A percentile compares a stretch with the other conserved stretches of the same genome.
Conservation (phyloP, 1,284 basidiomycete genomes). For the Thelephora terrestris region DNA sequence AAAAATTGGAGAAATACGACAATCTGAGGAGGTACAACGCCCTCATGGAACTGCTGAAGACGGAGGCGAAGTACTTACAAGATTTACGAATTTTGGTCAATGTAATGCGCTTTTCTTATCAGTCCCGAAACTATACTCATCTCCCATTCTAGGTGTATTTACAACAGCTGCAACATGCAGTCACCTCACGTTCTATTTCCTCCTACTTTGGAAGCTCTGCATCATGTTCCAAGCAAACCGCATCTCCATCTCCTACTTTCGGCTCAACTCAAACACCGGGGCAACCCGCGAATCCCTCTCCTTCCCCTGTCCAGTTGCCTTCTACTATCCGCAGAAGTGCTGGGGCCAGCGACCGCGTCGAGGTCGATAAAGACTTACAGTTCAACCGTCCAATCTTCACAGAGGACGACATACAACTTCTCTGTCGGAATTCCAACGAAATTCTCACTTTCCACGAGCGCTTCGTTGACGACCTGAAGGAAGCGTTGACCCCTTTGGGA, state of each 20-base stretch:
- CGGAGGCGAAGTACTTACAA: constrained; percentile 72
- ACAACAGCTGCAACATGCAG: constrained; percentile 22
- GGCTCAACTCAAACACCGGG: no score
- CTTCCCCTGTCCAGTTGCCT: no score
- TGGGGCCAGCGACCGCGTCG: no score
- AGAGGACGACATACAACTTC: constrained; percentile 39
- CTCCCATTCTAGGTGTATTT: constrained; percentile 29
- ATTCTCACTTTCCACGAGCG: constrained; percentile 68
- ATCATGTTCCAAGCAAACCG: not conserved
- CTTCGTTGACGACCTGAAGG: constrained; percentile 51
- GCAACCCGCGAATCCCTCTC: no score
- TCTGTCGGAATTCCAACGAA: constrained; percentile 66
- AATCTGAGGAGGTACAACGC: constrained; percentile 47
- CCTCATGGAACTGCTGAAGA: constrained; percentile 71
- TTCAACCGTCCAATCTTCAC: constrained; percentile 29
- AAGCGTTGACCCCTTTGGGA: constrained; percentile 47
- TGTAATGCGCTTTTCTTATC: constrained; percentile 30
- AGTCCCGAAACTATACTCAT: constrained; percentile 4
- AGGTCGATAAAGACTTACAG: no score
- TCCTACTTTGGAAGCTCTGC: not conserved
- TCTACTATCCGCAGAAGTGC: no score
- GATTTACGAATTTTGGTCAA: constrained; percentile 70
- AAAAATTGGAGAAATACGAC: not conserved
- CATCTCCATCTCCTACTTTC: not conserved
- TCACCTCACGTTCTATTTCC: not conserved